A percentile compares a stretch with the other conserved stretches of the same genome.
phyloP scores from a whole-genome alignment of 306 rosid species.

The Mucuna pruriens region DNA sequence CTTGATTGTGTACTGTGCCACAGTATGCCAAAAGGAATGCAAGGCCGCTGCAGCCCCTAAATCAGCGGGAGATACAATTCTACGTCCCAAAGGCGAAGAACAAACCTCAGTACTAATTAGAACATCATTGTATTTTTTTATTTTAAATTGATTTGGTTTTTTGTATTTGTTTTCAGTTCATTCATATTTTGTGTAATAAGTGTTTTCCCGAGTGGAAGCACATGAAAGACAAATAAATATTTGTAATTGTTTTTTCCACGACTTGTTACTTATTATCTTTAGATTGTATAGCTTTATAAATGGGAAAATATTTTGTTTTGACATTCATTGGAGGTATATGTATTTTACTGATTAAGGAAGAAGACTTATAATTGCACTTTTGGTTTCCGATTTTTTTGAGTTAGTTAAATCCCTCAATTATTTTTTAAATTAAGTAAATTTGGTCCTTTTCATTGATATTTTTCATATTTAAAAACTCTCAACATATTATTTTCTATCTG shows the following conservation, averaged over 20 bases:
- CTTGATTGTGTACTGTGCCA: background rate
- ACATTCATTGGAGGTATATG: too few species aligned
- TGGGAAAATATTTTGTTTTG: too few species aligned
- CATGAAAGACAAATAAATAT: background rate
- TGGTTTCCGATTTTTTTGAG: too few species aligned
- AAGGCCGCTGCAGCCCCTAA: constrained; percentile 46
- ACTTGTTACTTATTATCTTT: background rate
- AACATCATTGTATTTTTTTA: background rate
- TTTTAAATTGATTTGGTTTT: background rate
- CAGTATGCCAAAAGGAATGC: constrained; percentile 53
- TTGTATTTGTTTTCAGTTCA: background rate
- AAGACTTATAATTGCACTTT: too few species aligned
- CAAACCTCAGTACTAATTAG: constrained; percentile 12
- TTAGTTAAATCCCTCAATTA: too few species aligned
- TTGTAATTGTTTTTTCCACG: background rate
- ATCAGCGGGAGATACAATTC: constrained; percentile 34
- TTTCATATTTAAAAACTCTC: too few species aligned
- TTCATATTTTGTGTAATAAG: background rate
- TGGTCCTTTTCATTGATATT: too few species aligned
- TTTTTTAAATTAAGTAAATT: too few species aligned
- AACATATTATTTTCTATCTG: too few species aligned
- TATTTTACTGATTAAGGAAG: too few species aligned
- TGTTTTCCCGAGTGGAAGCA: background rate
- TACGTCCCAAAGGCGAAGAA: constrained; percentile 27
- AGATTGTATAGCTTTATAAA: too few species aligned